Evolutionary conservation across 2,329 filamentous ascomycete species (phyloP).

Genomic region (Cordyceps farinosa): DNA sequence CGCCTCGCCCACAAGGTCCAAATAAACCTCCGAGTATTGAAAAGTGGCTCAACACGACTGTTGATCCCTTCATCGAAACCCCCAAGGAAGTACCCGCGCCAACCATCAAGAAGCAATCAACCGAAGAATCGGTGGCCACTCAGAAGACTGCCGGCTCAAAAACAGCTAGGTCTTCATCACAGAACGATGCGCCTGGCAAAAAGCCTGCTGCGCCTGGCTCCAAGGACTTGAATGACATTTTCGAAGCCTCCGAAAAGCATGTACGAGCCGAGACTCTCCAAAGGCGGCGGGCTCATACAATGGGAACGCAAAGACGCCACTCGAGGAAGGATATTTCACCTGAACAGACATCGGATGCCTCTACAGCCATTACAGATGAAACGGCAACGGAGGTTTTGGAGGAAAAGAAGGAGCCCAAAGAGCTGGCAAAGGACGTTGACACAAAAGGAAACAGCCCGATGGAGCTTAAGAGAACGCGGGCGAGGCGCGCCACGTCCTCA

Average conservation of each 20-base stretch:
- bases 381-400: slow-evolving; percentile 14
- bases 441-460: slow-evolving; percentile 28
- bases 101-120: not conserved
- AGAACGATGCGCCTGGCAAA: not conserved
- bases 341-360: not conserved
- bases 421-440: slow-evolving; percentile 26
- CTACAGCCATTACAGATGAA: not conserved
- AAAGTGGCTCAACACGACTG: slow-evolving; percentile 60
- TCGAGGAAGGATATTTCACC: not conserved
- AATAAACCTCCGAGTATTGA: slow-evolving; percentile 64
- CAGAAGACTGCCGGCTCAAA: not conserved
- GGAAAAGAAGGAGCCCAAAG: not conserved
- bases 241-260: not conserved
- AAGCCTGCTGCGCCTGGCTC: not conserved
- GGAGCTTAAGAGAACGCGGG: slow-evolving; percentile 53
- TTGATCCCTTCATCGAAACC: slow-evolving; percentile 58
- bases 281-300: slow-evolving; percentile 6
- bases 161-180: not conserved
- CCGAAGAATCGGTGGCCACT: not conserved
- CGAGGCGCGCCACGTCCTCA: slow-evolving; percentile 49
- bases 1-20: slow-evolving; percentile 43
- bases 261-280: not conserved
- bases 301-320: not conserved
- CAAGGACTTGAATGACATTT: not conserved
- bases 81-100: slow-evolving; percentile 19